These are phyloP conservation scores for Suhomyces prunicola DNA, from an alignment of 805 yeast genomes.

Conservation along the genomic window DNA sequence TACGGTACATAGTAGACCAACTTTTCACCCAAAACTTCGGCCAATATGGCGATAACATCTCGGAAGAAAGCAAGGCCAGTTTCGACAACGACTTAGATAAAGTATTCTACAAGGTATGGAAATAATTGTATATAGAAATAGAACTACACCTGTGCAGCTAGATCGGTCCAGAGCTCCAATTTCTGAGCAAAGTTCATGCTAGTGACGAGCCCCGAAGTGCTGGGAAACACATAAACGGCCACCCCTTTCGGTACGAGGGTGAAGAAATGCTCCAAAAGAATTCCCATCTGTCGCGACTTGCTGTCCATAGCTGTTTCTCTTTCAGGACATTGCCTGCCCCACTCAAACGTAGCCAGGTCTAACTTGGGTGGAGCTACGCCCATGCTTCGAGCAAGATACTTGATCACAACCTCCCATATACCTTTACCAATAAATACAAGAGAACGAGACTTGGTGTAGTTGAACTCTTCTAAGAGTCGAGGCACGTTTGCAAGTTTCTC, in stretches of 20 bases:
- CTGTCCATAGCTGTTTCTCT: not conserved
- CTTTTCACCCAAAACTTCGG: slow-evolving; percentile 38
- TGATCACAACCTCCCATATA: slow-evolving; percentile 62
- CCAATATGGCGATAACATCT: slow-evolving; percentile 29
- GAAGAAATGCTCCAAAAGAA: not conserved
- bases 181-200: slow-evolving; percentile 44
- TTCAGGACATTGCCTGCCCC: slow-evolving; percentile 44
- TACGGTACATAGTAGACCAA: slow-evolving; percentile 34
- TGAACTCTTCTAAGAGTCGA: slow-evolving; percentile 45
- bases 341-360: slow-evolving; percentile 37
- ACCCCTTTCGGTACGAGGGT: slow-evolving; percentile 13
- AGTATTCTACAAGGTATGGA: slow-evolving; percentile 33
- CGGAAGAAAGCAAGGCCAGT: slow-evolving; percentile 22
- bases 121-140: slow-evolving; percentile 7
- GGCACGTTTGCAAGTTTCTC: slow-evolving; percentile 61
- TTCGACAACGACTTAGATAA: slow-evolving; percentile 31
- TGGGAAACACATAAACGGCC: slow-evolving; percentile 60
- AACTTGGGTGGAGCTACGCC: slow-evolving; percentile 25
- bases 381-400: slow-evolving; percentile 22
- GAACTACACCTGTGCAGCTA: slow-evolving; percentile 25
- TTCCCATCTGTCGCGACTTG: not conserved
- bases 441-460: slow-evolving; percentile 32
- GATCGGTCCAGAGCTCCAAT: slow-evolving; percentile 45
- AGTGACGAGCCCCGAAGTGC: slow-evolving; percentile 70
- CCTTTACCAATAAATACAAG: slow-evolving; percentile 71